Evolutionary conservation across 2,329 filamentous ascomycete genomes (phyloP).

Genomic region (Drechmeria coniospora): DNA sequence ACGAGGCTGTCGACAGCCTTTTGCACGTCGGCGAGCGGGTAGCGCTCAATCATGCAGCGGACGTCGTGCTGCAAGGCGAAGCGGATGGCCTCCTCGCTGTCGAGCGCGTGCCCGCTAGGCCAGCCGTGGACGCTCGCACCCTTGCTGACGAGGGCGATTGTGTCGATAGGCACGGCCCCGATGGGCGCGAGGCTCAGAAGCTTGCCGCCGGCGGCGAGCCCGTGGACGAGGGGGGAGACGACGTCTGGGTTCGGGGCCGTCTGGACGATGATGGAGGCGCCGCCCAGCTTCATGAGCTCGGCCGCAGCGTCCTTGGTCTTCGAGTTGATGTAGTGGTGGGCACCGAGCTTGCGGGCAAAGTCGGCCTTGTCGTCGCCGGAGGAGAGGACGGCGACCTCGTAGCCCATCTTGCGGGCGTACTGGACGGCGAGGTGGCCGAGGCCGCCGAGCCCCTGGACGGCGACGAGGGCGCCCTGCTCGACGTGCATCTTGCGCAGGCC

Average conservation of each 20-base stretch:
- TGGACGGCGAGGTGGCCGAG: conserved; percentile 66
- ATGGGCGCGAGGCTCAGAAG: conserved; percentile 42
- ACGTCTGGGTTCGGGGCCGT: conserved; percentile 46
- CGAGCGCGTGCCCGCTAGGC: conserved; percentile 46
- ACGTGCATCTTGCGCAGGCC: conserved; percentile 37
- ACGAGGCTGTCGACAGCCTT: conserved; percentile 27
- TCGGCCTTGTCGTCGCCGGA: conserved; percentile 50
- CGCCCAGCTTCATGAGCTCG: conserved; percentile 40
- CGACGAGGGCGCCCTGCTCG: conserved; percentile 36
- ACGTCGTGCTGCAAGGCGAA: conserved; percentile 48
- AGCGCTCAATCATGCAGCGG: conserved; percentile 51
- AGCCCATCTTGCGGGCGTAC: conserved; percentile 63
- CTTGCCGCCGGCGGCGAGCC: conserved; percentile 39
- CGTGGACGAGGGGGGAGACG: conserved; percentile 36
- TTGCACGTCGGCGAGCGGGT: conserved; percentile 35
- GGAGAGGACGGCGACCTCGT: conserved; percentile 53
- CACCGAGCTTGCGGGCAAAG: conserved; percentile 39
- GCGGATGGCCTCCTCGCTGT: conserved; percentile 49
- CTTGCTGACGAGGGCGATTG: conserved; percentile 23
- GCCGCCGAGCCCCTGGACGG: conserved; percentile 56
- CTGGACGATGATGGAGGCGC: conserved; percentile 44
- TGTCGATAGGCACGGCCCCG: conserved; percentile 29
- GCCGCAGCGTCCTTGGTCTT: conserved; percentile 30
- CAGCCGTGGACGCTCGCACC: conserved; percentile 48
- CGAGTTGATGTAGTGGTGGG: conserved; percentile 33